Base-by-base conservation (phyloP, 1,139 yeast species). In the Pichia sp. region DNA sequence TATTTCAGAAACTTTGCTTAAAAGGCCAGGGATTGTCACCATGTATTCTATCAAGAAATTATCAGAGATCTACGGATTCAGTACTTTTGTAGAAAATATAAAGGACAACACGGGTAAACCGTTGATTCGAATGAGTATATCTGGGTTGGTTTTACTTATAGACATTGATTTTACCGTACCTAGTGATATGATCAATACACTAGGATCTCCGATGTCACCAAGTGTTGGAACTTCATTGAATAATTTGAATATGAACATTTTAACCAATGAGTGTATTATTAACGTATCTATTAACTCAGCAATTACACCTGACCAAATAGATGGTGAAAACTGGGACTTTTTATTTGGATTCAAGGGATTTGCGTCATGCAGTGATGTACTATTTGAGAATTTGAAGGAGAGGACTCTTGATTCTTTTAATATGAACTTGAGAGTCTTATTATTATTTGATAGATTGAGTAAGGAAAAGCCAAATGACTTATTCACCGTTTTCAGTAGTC, bases 21-120 rank as follows among this genome's bases (percentile, higher is more conserved):
- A 61, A 46, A 51, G 66, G 15, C 68, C 68, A 3, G 68, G 68
- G 2, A 52, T 54, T 11, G 65, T 64, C 7, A 51, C 59, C 6
- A 53, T 64, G 20, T 61, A 58, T 8, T 62, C 65, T 7, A 61
- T 65, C 47, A 61, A 62, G 39, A 51, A 62, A 24, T 47, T 65
- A 15, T 61, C 68, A n/a, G 62, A 61, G 40, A 58, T 61, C 20
- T 64, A 65, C 43, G 68, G 68, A 4, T 65, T 65, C 47, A 67
- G 64, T 39, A 63, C 68, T 2, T 65, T 64, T 43, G 59, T 59
- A 12, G 68, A 64, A 47, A 27, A 44, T 15, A 40, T 41, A 12
- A 44, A 44, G n/a, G 40, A 35, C 12, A 24, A 22, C 9, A 30
- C n/a, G 3, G 46, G 42, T 16, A 44, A 24, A 29, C 22, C 23